Conservation (phyloP, 352 stramenopile genomes). For the Globisporangium solare region DNA sequence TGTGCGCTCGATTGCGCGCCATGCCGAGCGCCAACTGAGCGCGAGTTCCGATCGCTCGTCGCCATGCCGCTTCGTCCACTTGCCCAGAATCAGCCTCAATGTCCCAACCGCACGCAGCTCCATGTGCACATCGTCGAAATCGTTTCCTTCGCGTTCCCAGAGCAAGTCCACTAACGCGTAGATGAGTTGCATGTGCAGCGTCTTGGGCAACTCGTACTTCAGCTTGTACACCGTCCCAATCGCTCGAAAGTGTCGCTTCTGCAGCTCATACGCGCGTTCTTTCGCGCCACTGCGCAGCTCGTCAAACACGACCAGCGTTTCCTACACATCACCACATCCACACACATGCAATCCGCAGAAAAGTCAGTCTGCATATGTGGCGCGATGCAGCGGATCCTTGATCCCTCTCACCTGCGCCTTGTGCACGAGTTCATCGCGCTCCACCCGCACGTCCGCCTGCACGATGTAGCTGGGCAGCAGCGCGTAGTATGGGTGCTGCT, state of each 20-base stretch:
- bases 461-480: constrained; percentile 58
- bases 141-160: constrained; percentile 32
- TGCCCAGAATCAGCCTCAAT: constrained; percentile 42
- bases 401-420: constrained; percentile 26
- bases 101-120: constrained; percentile 36
- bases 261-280: constrained; percentile 14
- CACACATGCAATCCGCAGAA: background rate
- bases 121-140: constrained; percentile 50
- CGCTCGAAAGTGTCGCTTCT: constrained; percentile 57
- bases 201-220: constrained; percentile 48
- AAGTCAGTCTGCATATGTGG: background rate
- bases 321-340: constrained; percentile 12
- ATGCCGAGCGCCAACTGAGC: constrained; percentile 43
- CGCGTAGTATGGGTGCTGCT: constrained; percentile 51
- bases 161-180: constrained; percentile 38
- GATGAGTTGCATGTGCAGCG: constrained; percentile 42
- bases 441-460: constrained; percentile 25
- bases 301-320: constrained; percentile 33
- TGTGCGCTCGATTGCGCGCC: constrained; percentile 39
- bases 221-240: constrained; percentile 58
- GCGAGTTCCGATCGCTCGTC: constrained; percentile 18
- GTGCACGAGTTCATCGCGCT: constrained; percentile 39
- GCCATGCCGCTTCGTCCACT: constrained; percentile 39
- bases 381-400: background rate
- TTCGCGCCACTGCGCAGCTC: constrained; percentile 15